Percentiles rank a stretch among this genome's conserved stretches.
Conservation (phyloP, 768 basidiomycete genomes). For the Agaricus subrufescens region DNA sequence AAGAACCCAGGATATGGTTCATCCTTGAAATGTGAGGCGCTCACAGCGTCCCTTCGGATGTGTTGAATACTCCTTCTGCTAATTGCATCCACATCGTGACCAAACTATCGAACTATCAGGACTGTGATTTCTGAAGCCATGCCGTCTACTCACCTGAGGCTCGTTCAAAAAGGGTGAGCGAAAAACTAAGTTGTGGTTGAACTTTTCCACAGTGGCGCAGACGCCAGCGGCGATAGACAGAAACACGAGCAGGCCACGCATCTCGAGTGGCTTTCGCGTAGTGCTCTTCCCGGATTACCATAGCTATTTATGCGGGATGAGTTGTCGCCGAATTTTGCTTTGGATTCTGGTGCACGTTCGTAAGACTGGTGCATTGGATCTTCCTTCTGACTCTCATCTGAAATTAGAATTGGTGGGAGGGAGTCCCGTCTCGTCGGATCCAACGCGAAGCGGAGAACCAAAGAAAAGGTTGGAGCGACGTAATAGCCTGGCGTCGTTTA, state of each 20-base stretch:
- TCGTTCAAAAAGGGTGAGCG: conserved; percentile 30
- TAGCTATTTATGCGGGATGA: too few relatives aligned
- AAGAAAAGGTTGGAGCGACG: too few relatives aligned
- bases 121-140: not conserved
- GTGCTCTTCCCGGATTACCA: too few relatives aligned
- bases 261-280: not conserved
- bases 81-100: conserved; percentile 31
- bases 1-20: conserved; percentile 46
- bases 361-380: too few relatives aligned
- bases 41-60: conserved; percentile 27
- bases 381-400: too few relatives aligned
- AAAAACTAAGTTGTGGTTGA: conserved; percentile 38
- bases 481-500: too few relatives aligned
- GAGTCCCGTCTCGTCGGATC: too few relatives aligned
- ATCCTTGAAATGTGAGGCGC: conserved; percentile 34
- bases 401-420: too few relatives aligned
- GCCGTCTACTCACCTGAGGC: conserved; percentile 23
- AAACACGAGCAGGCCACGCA: not conserved
- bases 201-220: conserved; percentile 19
- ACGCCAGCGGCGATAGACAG: conserved; percentile 10
- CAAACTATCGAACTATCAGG: conserved; percentile 24
- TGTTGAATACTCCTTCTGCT: conserved; percentile 29
- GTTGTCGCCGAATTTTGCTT: too few relatives aligned
- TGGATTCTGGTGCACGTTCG: too few relatives aligned
- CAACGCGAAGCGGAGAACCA: too few relatives aligned